Conservation (phyloP, 2,329 filamentous ascomycete genomes). For the Pyrenophora seminiperda region DNA sequence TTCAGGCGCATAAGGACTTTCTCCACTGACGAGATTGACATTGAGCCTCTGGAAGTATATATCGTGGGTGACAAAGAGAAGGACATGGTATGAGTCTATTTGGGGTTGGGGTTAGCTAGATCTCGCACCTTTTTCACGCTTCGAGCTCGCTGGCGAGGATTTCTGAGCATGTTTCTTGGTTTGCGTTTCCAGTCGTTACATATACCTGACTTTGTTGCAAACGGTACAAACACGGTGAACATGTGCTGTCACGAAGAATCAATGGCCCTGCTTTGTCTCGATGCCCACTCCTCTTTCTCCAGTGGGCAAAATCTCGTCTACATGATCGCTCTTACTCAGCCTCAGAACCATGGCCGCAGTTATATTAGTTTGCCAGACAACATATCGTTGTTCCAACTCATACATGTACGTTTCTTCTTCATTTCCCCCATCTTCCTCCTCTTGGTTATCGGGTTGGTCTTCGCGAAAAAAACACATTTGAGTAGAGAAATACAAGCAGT, state of each 20-base stretch:
- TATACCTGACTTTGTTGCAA: too few species aligned
- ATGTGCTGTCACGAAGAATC: too few species aligned
- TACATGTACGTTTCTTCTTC: neutral
- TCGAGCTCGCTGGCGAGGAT: too few species aligned
- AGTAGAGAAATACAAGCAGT: too few species aligned
- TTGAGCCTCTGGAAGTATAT: slow-evolving; percentile 21
- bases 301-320: too few species aligned
- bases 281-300: neutral
- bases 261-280: too few species aligned
- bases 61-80: slow-evolving; percentile 24
- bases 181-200: too few species aligned
- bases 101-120: neutral
- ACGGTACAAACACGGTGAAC: too few species aligned
- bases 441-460: neutral
- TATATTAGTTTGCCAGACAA: neutral
- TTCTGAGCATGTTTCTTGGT: too few species aligned
- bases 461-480: neutral
- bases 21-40: slow-evolving; percentile 17
- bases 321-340: neutral
- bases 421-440: neutral
- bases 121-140: neutral
- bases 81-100: slow-evolving; percentile 16
- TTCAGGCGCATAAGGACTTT: slow-evolving; percentile 10
- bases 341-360: neutral
- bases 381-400: neutral